Base-by-base conservation (phyloP, 441 rosid genomes). In the Arabidopsis lyrata region DNA sequence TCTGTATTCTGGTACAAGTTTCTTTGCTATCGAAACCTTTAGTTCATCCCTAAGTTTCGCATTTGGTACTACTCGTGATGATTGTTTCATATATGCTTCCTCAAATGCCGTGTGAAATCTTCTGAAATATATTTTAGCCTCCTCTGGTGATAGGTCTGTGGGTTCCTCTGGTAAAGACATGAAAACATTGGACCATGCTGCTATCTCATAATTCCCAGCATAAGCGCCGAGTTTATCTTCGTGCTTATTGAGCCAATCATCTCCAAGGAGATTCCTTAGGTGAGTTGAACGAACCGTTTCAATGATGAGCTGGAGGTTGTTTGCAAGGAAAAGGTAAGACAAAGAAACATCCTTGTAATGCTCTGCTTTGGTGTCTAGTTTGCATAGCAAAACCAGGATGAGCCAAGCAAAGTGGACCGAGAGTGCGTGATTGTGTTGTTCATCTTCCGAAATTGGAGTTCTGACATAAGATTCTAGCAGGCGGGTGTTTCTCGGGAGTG, bases 281-380 rank as follows among this genome's bases (percentile, higher is more conserved):
- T 84, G 82, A 14, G 88, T 82, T 16, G 89, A 67, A 20, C 80
- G 86, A 69, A 85, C 91, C 18, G 76, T 83, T 5, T 79, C 57
- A 2, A 81, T 61, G 7, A 92, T 78, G 87, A 84, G 68, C 42
- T 87, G 90, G 32, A 92, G 87, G 63, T 94, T 94, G 85, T 87
- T 94, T 7, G 95, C 95, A 22, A 92, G 81, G 90, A 92, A 94
- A 59, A 92, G 87, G 65, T 92, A 90, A 7, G 88, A 77, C 15
- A 81, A 38, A 8, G 95, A 80, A 1, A 81, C 81, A 58, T 90
- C 88, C 79, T 86, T 90, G 85, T 90, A 88, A n/a, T 58, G 84
- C 74, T 86, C 78, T 8, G 97, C 87, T 76, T 86, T 94, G n/a
- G 82, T 78, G 81, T 92, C 97, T 31, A 94, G 91, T 72, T 85